A percentile compares a stretch with the other conserved stretches of the same genome.
These are phyloP conservation scores for Penicillium flavigenum DNA, from an alignment of 495 filamentous ascomycete genomes.

Conservation along the genomic window DNA sequence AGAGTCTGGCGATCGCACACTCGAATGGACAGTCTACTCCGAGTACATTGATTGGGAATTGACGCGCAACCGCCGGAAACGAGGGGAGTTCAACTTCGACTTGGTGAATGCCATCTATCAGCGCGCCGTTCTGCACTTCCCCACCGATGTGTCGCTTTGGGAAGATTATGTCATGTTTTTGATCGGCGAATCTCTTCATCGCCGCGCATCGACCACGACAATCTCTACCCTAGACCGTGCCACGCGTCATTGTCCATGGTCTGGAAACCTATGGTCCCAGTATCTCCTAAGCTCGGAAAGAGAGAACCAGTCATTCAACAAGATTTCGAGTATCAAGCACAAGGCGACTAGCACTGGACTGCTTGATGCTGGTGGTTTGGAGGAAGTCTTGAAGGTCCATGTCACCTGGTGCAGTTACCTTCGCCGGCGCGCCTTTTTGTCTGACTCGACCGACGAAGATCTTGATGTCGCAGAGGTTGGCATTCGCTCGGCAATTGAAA, in stretches of 20 bases:
- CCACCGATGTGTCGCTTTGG: slow-evolving; percentile 71
- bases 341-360: slow-evolving; percentile 80
- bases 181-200: slow-evolving; percentile 45
- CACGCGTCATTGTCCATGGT: slow-evolving; percentile 88
- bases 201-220: slow-evolving; percentile 36
- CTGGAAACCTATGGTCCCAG: slow-evolving; percentile 84
- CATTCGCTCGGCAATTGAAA: slow-evolving; percentile 78
- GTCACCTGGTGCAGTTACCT: slow-evolving; percentile 92
- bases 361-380: slow-evolving; percentile 72
- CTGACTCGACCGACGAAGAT: slow-evolving; percentile 78
- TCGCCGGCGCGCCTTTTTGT: slow-evolving; percentile 75
- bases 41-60: slow-evolving; percentile 88
- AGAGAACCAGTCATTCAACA: slow-evolving; percentile 67
- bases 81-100: slow-evolving; percentile 55
- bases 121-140: slow-evolving; percentile 66
- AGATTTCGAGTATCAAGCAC: slow-evolving; percentile 87
- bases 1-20: slow-evolving; percentile 55
- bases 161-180: slow-evolving; percentile 78
- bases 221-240: slow-evolving; percentile 67
- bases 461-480: slow-evolving; percentile 90
- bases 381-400: slow-evolving; percentile 83
- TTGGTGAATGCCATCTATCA: slow-evolving; percentile 75
- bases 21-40: slow-evolving; percentile 57
- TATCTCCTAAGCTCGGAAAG: slow-evolving; percentile 81
- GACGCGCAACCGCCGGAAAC: slow-evolving; percentile 50